Percentiles rank a stretch among this genome's conserved stretches.
Conservation (phyloP, 225 moss, liverwort and hornwort species). For the Marchantia paleacea region DNA sequence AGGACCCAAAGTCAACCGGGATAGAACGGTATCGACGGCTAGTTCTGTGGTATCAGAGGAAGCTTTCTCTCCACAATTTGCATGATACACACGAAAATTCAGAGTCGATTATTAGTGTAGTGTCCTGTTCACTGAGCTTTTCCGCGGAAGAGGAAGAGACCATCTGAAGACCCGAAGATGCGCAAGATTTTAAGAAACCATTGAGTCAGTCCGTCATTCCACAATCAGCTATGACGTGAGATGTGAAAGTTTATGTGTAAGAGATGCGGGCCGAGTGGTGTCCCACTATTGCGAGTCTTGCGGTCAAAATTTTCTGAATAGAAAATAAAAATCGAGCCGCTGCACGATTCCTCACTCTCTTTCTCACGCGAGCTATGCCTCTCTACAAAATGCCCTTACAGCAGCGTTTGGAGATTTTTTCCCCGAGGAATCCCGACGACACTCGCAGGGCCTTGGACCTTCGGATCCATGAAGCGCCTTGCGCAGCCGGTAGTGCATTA, state of each 20-base stretch:
- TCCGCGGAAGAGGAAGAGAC: background rate
- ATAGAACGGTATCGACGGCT: background rate
- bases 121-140: background rate
- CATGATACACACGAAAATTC: background rate
- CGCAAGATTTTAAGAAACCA: background rate
- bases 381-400: background rate
- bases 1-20: background rate
- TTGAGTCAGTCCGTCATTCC: background rate
- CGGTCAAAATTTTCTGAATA: background rate
- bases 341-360: conserved; percentile 1
- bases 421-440: background rate
- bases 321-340: background rate
- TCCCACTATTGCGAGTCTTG: background rate
- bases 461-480: background rate
- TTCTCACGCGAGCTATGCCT: background rate
- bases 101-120: background rate
- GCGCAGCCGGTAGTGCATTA: background rate
- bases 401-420: background rate
- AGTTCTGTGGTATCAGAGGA: background rate
- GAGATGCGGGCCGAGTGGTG: background rate
- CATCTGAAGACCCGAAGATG: background rate
- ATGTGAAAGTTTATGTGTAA: background rate
- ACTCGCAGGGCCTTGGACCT: background rate
- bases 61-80: background rate
- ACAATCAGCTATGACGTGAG: conserved; percentile 1